phyloP scores from a whole-genome alignment of 148 eudicot genomes.

The Vaccinium vitisidaea region DNA sequence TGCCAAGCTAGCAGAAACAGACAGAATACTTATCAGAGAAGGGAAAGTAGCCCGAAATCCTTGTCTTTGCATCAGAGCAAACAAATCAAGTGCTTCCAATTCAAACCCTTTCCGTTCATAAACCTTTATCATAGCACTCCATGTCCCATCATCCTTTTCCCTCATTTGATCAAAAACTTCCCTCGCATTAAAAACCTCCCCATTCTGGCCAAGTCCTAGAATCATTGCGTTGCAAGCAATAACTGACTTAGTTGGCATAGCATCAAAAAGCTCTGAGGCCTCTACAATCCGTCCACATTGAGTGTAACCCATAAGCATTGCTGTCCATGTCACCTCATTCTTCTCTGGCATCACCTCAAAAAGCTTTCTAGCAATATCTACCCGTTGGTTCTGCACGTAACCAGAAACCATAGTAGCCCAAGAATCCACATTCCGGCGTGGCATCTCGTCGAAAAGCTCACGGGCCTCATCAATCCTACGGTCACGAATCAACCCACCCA shows the following conservation, averaged over 20 bases:
- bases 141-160: constrained; percentile 43
- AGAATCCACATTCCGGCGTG: constrained; percentile 37
- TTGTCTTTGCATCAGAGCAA: constrained; percentile 36
- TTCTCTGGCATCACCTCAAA: constrained; percentile 61
- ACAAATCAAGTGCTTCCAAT: constrained; percentile 36
- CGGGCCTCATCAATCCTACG: constrained; percentile 37
- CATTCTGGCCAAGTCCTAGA: constrained; percentile 47
- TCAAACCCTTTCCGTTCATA: constrained; percentile 43
- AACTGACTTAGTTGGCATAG: constrained; percentile 41
- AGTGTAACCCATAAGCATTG: constrained; percentile 55
- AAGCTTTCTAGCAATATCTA: constrained; percentile 55
- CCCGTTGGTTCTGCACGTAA: constrained; percentile 32
- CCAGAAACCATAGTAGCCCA: constrained; percentile 52
- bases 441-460: constrained; percentile 46
- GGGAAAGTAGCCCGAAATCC: constrained; percentile 33
- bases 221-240: constrained; percentile 47
- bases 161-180: constrained; percentile 36
- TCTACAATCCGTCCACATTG: constrained; percentile 50
- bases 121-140: constrained; percentile 50
- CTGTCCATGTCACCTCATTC: constrained; percentile 57
- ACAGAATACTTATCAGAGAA: constrained; percentile 41
- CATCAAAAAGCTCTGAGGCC: constrained; percentile 43
- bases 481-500: constrained; percentile 42
- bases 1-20: constrained; percentile 44
- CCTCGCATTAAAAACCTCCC: constrained; percentile 44